phyloP scores from a whole-genome alignment of 345 rosid species.

The Bretschneidera sinensis region DNA sequence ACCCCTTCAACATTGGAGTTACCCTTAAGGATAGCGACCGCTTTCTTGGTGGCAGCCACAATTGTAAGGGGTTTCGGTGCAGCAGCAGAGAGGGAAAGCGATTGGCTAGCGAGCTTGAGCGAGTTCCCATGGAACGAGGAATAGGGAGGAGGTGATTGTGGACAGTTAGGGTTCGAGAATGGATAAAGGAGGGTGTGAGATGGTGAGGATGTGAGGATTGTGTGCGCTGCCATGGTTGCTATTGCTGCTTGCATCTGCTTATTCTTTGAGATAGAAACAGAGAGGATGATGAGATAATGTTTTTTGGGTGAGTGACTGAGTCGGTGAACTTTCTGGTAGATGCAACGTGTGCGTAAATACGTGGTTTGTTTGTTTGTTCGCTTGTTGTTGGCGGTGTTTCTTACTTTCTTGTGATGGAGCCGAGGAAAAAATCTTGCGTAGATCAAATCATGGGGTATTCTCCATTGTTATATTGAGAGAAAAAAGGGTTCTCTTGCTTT shows the following conservation, averaged over 20 bases:
- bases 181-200: conserved; percentile 22
- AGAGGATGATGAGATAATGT: conserved; percentile 20
- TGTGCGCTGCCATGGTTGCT: conserved; percentile 62
- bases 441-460: too few species aligned
- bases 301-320: background rate
- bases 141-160: conserved; percentile 12
- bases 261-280: background rate
- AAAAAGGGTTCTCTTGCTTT: too few species aligned
- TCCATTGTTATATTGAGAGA: too few species aligned
- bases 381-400: too few species aligned
- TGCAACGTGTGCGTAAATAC: too few species aligned
- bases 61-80: conserved; percentile 42
- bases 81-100: conserved; percentile 32
- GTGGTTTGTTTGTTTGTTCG: too few species aligned
- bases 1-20: conserved; percentile 81
- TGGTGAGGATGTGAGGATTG: conserved; percentile 35
- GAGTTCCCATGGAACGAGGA: conserved; percentile 59
- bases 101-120: conserved; percentile 38
- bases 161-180: conserved; percentile 12
- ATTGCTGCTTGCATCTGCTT: conserved; percentile 27
- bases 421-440: too few species aligned
- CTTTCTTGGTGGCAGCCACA: conserved; percentile 67
- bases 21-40: conserved; percentile 89
- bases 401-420: too few species aligned
- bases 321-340: background rate